A percentile compares a stretch with the other conserved stretches of the same genome.
These are phyloP conservation scores for Pythium apleroticum DNA, from an alignment of 352 stramenopile species.

Conservation along the genomic window DNA sequence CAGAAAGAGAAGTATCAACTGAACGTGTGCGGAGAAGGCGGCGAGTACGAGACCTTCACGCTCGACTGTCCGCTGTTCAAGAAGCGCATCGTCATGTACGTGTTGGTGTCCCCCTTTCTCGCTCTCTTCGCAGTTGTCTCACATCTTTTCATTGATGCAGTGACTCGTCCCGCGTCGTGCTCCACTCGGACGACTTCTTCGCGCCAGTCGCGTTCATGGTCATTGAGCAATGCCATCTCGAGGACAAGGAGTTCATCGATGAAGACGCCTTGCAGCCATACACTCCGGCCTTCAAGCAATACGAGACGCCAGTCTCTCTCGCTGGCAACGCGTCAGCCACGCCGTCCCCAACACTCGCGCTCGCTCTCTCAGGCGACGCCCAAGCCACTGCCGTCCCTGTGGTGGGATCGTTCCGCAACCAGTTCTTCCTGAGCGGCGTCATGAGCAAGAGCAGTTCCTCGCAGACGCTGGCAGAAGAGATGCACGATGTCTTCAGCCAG, in stretches of 20 bases:
- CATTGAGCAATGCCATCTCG: slow-evolving; percentile 89
- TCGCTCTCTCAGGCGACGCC: slow-evolving; percentile 4
- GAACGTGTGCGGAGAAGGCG: slow-evolving; percentile 98
- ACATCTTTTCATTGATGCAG: slow-evolving; percentile 30
- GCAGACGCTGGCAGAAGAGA: slow-evolving; percentile 60
- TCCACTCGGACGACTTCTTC: slow-evolving; percentile 92
- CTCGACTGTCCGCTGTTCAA: slow-evolving; percentile 97
- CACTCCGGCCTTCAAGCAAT: slow-evolving; percentile 5
- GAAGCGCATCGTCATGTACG: slow-evolving; percentile 90
- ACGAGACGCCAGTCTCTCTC: not conserved
- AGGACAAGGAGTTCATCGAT: slow-evolving; percentile 70
- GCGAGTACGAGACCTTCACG: slow-evolving; percentile 99
- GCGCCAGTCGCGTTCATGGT: slow-evolving; percentile 91
- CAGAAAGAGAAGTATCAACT: slow-evolving; percentile 95
- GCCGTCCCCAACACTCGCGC: not conserved
- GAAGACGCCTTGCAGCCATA: slow-evolving; percentile 13
- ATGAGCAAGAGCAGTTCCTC: slow-evolving; percentile 40
- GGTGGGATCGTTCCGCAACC: slow-evolving; percentile 53
- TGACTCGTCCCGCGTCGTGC: slow-evolving; percentile 91
- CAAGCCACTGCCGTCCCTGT: not conserved
- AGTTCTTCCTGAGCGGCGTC: slow-evolving; percentile 65
- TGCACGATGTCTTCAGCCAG: slow-evolving; percentile 55
- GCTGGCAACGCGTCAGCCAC: not conserved
- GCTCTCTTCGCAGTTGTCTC: not conserved
- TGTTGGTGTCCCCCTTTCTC: not conserved